Evolutionary conservation across 176 grass and related monocot species (phyloP), one percentile per base, ranked within the genome.

Genomic region (Carex myosuroides): DNA sequence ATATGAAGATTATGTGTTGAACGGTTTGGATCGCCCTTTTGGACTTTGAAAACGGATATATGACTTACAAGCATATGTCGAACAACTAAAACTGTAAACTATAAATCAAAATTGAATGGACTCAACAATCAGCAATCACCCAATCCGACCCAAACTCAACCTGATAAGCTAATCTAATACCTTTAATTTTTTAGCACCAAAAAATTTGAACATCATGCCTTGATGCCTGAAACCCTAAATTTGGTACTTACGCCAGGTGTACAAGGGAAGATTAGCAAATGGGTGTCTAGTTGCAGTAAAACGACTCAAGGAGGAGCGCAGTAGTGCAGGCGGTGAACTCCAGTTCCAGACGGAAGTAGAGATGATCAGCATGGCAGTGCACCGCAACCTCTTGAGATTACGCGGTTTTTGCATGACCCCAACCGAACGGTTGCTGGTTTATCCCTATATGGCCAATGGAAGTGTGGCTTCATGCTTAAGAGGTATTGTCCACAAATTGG

Each of bases 351-450:
- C 90, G 11, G 90, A 94, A 88, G 92, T 94, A 39, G 92, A 94
- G 87, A 88, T 94, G 84, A 94, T 94, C 73, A 94, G 92, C 81
- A 92, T 94, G 92, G 92, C 92, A 13, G 92, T 94, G 81, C 93
- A 92, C 70, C 89, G 78, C 65, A 90, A 94, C 50, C 86, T 94
- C 22, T 87, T 94, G 72, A 85, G 85, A n/a, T 86, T 94, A 50
- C 86, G 93, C 70, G 93, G 90, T 52, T 94, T 94, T 83, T 94
- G 93, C 79, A 94, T 94, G 93, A 94, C 93, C 12, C 93, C 93
- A 74, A 94, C 93, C 20, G 93, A 92, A 83, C 93, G 93, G 54
- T 61, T 94, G 77, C 74, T 92, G 58, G 90, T 94, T 54, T 92
- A 91, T 86, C 92, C 92, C 54, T 94, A 92, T 80, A 94, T 94